Conservation (phyloP, 371 early-diverging fungal genomes). For the Apophysomyces elegans region DNA sequence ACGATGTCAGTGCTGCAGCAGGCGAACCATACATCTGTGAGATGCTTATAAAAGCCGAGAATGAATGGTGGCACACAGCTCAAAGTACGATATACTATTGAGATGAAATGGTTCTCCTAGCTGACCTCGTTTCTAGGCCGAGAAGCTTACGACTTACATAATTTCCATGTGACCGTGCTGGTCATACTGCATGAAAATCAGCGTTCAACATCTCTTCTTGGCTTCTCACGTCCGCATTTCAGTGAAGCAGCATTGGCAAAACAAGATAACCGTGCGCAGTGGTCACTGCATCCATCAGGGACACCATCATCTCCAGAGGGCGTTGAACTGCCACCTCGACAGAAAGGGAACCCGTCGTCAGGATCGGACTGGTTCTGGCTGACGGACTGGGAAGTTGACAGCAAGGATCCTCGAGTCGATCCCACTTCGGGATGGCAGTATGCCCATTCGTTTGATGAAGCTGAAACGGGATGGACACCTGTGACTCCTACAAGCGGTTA, state of each 20-base stretch:
- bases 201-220: conserved; percentile 56
- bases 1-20: conserved; percentile 78
- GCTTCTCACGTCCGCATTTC: conserved; percentile 57
- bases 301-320: conserved; percentile 55
- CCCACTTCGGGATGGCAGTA: conserved; percentile 76
- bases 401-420: conserved; percentile 65
- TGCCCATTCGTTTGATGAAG: conserved; percentile 58
- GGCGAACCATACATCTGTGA: conserved; percentile 72
- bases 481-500: conserved; percentile 57
- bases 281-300: conserved; percentile 62
- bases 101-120: not conserved
- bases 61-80: conserved; percentile 36
- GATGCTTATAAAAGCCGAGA: conserved; percentile 66
- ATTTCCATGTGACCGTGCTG: conserved; percentile 66
- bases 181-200: conserved; percentile 75
- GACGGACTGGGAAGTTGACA: conserved; percentile 82
- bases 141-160: conserved; percentile 51
- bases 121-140: not conserved
- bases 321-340: conserved; percentile 53
- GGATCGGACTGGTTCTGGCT: conserved; percentile 78
- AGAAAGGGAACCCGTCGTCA: conserved; percentile 13
- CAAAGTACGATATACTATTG: not conserved
- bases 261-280: conserved; percentile 61
- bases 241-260: conserved; percentile 51
- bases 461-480: conserved; percentile 59